Evolutionary conservation across 1,284 basidiomycete species (phyloP), one percentile per base, ranked within the genome.

Genomic region (Spongiforma sp.): DNA sequence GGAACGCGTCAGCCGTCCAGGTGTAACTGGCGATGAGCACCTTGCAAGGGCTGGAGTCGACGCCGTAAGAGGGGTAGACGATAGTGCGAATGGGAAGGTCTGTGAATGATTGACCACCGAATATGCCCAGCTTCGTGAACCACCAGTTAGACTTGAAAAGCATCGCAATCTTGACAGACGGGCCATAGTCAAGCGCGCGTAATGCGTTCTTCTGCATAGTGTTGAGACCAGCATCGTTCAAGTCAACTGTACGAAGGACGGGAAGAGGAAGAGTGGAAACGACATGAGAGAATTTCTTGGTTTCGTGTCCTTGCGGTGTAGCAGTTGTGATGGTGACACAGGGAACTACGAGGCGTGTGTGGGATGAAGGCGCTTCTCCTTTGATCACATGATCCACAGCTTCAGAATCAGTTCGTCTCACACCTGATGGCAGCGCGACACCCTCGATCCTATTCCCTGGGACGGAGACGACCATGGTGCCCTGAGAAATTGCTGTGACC

Each of bases 61-160:
- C 69, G 10, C 78, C 79, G 19, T 78, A 64, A 2, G 78, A 80
- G 0, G 79, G 79, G 60, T 78, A 81, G 21, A 80, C 70, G 28
- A 80, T 67, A 55, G 63, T 69, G 9, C 74, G 71, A 32, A 78
- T 73, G 1, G 75, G 75, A 11, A 78, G 72, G 62, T 80, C 78
- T 3, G 78, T 81, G 17, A 65, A 67, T 26, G 76, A 72, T 62
- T 78, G 75, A 0, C 78, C 78, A 21, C 78, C 78, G 1, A 67
- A 19, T 14, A 69, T 69, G 10, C 67, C 43, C 5, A 64, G 39
- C 32, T 63, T 62, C n/a, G 65, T 63, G 53, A 77, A 73, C 78
- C 79, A 80, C 71, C 78, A 80, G 21, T 74, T 70, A 5, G 69
- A 69, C 58, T 68, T 74, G 67, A 80, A 80, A 17, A 73, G 73